Evolutionary conservation across 2,329 filamentous ascomycete species (phyloP), one percentile per base, ranked within the genome.

Genomic region (Alternaria burnsii): DNA sequence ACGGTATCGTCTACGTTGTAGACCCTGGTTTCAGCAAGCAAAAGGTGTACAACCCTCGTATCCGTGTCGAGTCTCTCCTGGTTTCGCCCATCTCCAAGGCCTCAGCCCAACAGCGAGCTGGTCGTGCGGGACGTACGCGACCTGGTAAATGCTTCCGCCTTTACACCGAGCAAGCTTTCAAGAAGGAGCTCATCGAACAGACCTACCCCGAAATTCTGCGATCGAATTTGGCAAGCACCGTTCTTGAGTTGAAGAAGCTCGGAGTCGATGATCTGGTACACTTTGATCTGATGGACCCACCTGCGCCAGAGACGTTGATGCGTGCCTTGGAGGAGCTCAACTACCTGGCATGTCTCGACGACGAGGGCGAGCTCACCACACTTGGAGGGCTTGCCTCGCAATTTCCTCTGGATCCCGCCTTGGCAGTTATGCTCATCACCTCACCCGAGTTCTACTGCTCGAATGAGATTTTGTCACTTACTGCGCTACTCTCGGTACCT

Each of bases 21-120:
- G 95, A 99, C 74, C 94, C 95, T 2, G 95, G 95, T 36, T 99
- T 99, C 83, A 97, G 93, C 82, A 99, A 99, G 83, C 95, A 99
- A 76, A 99, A 98, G 81, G 95, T 98, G 65, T 99, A 98, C 84
- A 98, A 99, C 79, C 94, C 95, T 22, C 89, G 95, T 62, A 96
- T 97, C 71, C 89, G 95, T 79, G 94, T 99, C 66, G 95, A 99
- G 81, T 98, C 95, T 1, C 86, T 99, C 8, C 85, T 99, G n/a
- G 94, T 99, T 5, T 97, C 95, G 3, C 94, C 95, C 22, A 98
- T 99, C 70, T 98, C 94, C 60, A 98, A 97, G 79, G 95, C 95
- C 24, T 98, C 95, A 1, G 95, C 96, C 10, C 93, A 97, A 78
- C 95, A 99, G 82, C 87, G 96, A 78, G 96, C 96, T 65, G 96